Percentiles rank a stretch among this genome's conserved stretches.
These are phyloP conservation scores for Fistulina hepatica DNA, from an alignment of 1,284 basidiomycete species.

Conservation along the genomic window DNA sequence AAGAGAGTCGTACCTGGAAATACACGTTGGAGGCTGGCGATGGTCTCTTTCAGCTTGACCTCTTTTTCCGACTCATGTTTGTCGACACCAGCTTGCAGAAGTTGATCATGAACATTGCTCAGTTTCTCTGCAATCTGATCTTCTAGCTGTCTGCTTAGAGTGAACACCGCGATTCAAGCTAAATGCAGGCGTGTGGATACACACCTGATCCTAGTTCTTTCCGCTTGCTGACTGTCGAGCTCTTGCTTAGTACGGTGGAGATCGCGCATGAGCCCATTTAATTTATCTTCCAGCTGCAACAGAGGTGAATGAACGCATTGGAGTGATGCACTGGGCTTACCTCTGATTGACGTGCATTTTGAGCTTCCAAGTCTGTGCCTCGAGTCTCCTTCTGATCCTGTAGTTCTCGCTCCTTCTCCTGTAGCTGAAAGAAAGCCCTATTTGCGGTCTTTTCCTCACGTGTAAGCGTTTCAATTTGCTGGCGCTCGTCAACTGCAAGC, in stretches of 20 bases:
- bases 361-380: slow-evolving; percentile 43
- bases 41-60: slow-evolving; percentile 73
- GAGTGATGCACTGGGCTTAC: slow-evolving; percentile 24
- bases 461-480: slow-evolving; percentile 71
- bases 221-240: slow-evolving; percentile 63
- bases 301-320: slow-evolving; percentile 1
- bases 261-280: slow-evolving; percentile 41
- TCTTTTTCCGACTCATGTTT: slow-evolving; percentile 82
- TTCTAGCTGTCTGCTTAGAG: slow-evolving; percentile 61
- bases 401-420: slow-evolving; percentile 58
- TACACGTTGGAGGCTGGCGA: slow-evolving; percentile 73
- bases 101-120: slow-evolving; percentile 70
- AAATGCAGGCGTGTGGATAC: slow-evolving; percentile 18
- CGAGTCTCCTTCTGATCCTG: slow-evolving; percentile 53
- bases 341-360: slow-evolving; percentile 49
- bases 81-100: slow-evolving; percentile 83
- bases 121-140: slow-evolving; percentile 88
- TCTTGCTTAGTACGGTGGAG: slow-evolving; percentile 55
- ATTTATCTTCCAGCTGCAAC: slow-evolving; percentile 52
- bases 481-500: slow-evolving; percentile 79
- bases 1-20: slow-evolving; percentile 56
- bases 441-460: slow-evolving; percentile 73
- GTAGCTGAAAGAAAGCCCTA: slow-evolving; percentile 57
- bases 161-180: slow-evolving; percentile 1
- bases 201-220: slow-evolving; percentile 62